Base-by-base conservation (phyloP, 139 green algal species). In the Auxenochlorella protothecoides region DNA sequence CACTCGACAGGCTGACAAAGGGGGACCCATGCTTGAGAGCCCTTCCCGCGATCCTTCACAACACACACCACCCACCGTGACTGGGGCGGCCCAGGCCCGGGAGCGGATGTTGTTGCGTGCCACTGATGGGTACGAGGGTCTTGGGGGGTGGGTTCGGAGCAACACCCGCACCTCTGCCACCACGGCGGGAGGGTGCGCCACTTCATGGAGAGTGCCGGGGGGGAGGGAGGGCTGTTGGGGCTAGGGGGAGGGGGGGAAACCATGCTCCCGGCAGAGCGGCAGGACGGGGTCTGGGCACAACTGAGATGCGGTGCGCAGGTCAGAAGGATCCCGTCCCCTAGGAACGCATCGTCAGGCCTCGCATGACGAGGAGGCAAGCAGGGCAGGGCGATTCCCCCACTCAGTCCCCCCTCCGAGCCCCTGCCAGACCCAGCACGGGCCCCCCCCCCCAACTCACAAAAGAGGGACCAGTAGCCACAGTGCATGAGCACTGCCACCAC, bases 401-500 rank as follows among this genome's bases (percentile, higher is more conserved):
- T 44, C 27, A 44, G 27, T 44, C 27, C 27, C 27, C 27, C 27
- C 27, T 44, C 27, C 27, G 27, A 44, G 27, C 27, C 27, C 27
- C 27, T 44, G 27, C 27, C 27, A 44, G 27, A 44, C 27, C 27
- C 63, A 67, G 63, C 63, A 44, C 9, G 27, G 27, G 27, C 27
- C 27, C 27, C 27, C 27, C 27, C 7, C 15, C 14, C 63, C 51
- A n/a, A 54, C 72, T 61, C 64, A 81, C 72, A 27, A 66, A 73
- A 77, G 56, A 79, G 73, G 65, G 86, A 86, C 71, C 86, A 92
- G 80, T 88, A 95, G 44, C 94, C 94, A 75, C 84, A 82, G 84
- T 99, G 94, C 89, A 97, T 93, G 4, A 99, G 83, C 55, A 92
- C 93, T 2, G 92, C 92, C 27, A 98, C 90, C 52, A 98, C 55